Conservation (phyloP, 2,329 filamentous ascomycete species). For the Colletotrichum siamense region DNA sequence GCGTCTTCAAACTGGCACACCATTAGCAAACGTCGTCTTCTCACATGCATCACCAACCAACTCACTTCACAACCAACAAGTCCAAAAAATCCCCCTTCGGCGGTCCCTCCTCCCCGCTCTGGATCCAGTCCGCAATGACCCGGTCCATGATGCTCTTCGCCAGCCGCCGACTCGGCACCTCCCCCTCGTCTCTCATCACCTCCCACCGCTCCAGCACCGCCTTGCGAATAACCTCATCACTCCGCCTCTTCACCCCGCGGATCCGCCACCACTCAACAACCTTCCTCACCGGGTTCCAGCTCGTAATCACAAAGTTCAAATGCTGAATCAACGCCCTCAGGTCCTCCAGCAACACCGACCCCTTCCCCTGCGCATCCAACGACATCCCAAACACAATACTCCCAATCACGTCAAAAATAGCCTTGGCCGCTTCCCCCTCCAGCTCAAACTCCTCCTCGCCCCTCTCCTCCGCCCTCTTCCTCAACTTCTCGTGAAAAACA, state of each 20-base stretch:
- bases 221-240: neutral
- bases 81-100: constrained; percentile 21
- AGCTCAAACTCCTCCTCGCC: constrained; percentile 19
- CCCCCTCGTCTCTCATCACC: constrained; percentile 14
- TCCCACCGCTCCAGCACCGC: neutral
- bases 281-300: neutral
- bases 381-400: constrained; percentile 24
- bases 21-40: neutral
- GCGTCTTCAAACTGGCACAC: constrained; percentile 23
- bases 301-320: neutral
- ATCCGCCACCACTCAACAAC: neutral
- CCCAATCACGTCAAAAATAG: constrained; percentile 28
- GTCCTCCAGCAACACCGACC: constrained; percentile 19
- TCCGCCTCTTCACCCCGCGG: neutral
- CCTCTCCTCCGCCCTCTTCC: constrained; percentile 5
- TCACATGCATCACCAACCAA: neutral
- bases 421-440: constrained; percentile 24
- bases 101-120: constrained; percentile 1
- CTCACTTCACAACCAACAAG: constrained; percentile 10
- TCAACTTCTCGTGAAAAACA: constrained; percentile 23
- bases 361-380: constrained; percentile 24
- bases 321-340: neutral
- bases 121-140: constrained; percentile 24
- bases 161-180: constrained; percentile 9
- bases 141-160: constrained; percentile 27